Percentiles rank a stretch among this genome's conserved stretches.
These are phyloP conservation scores for Picea sitchensis DNA, from an alignment of 75 land plant species.

Conservation along the genomic window DNA sequence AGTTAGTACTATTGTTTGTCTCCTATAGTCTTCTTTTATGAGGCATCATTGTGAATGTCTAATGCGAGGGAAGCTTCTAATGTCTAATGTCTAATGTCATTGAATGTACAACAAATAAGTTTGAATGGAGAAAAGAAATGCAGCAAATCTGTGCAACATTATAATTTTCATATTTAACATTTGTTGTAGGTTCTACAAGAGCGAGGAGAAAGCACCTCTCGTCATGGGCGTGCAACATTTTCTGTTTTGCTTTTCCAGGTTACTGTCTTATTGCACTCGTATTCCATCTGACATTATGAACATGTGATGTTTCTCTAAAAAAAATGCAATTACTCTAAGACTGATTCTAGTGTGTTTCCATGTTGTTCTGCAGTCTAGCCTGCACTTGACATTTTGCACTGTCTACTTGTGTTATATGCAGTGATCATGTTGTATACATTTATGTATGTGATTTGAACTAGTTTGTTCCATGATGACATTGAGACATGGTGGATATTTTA, in stretches of 20 bases:
- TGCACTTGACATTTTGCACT: background rate
- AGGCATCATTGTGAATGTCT: background rate
- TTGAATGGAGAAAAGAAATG: background rate
- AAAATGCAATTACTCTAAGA: background rate
- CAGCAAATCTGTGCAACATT: background rate
- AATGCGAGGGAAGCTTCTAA: too few relatives aligned
- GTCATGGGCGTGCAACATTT: conserved; percentile 99
- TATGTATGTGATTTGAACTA: background rate
- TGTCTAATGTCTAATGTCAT: background rate
- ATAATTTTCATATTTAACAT: background rate
- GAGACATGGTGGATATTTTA: background rate
- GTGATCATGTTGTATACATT: background rate
- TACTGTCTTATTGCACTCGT: background rate
- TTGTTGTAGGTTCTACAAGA: conserved; percentile 89
- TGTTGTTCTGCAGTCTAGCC: background rate
- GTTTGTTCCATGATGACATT: background rate
- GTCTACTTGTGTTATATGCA: background rate
- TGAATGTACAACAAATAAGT: background rate
- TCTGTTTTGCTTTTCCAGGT: conserved; percentile 99
- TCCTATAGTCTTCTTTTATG: background rate
- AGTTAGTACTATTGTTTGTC: background rate
- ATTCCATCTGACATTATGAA: background rate
- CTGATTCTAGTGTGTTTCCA: background rate
- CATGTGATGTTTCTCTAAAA: background rate
- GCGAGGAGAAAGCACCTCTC: conserved; percentile 97